Base-by-base conservation (phyloP, 768 basidiomycete genomes). In the Russula abietina region DNA sequence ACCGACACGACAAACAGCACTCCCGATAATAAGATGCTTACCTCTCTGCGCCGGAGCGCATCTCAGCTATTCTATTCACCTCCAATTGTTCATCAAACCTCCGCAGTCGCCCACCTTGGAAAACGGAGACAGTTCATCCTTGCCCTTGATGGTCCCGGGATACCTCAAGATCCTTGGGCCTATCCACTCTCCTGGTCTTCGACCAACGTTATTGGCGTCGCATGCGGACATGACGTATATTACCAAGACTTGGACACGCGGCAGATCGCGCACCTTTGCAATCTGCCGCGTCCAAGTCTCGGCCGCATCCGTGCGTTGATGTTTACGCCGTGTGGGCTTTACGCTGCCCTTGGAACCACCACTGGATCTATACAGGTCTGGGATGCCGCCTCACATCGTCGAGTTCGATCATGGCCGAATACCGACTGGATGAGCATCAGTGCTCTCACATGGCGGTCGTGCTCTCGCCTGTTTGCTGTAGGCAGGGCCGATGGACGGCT, bases 71-170 rank as follows among this genome's bases (percentile, higher is more conserved):
- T 85, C 64, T 65, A 70, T 39, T 65, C 71, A 8, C 70, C 77
- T 4, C 70, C 71, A 2, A 52, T 60, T 14, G 64, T 68, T 56
- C 69, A 76, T 50, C 51, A 73, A 62, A 76, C 80, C 14, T 88
- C 86, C 6, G 83, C 84, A 4, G 77, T 75, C n/a, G 79, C 84
- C 45, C 82, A 87, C 68, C 75, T 87, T 9, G 81, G 75, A 43
- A 75, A 77, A 61, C 77, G 77, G 50, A 78, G 77, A 58, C 83
- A 86, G 59, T 84, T 82, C 68, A 65, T 80, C 2, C 76, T 86
- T 67, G 80, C 82, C 0, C 75, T 87, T n/a, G 86, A 88, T 67
- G 83, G 83, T 16, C 86, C 86, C 0, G 85, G 84, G 4, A 80
- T 87, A 28, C 77, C 81, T 9, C 71, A 73, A 7, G 79, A 85